Base-by-base conservation (phyloP, 805 yeast species). In the Starmerella roubikii region DNA sequence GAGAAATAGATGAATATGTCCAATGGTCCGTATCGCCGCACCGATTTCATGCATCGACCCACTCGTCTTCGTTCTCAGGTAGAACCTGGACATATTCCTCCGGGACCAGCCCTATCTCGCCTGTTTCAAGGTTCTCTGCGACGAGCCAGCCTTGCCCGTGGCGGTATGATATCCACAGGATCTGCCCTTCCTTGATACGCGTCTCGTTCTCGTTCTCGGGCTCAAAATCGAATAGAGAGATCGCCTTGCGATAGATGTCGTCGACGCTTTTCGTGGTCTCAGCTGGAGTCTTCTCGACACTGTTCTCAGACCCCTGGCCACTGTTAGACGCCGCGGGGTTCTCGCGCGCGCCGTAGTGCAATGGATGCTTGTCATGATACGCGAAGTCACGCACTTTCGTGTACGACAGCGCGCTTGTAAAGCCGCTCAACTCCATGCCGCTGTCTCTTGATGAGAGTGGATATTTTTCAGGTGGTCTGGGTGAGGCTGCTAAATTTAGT, bases 131-230 rank as follows among this genome's bases (percentile, higher is more conserved):
- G 52, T 84, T 85, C 43, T 68, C 68, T 0, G 96, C 97, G 37
- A 91, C 96, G 3, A 91, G 68, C 99, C 98, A 91, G 7, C 99
- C 99, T 57, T 88, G 96, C 20, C 97, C 97, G 57, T 88, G 94
- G 41, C 93, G 73, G 57, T 86, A 88, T 42, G 78, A 74, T 23
- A 91, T 79, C 72, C 85, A 78, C 2, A 91, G 73, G 12, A 73
- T 58, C 59, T 91, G 96, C 26, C 94, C 94, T 51, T 79, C 93
- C 12, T 54, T 60, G 24, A 91, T 62, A 10, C 69, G 72, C 32
- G 86, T 72, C 54, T 91, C 99, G 58, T 91, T 91, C 51, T 84
- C 94, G 57, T 91, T 91, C 56, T 91, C 97, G 0, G 97, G 94
- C 31, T 63, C 69, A 54, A 91, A 91, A 51, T 86, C 88, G 56